phyloP scores from a whole-genome alignment of 495 filamentous ascomycete genomes.

The Stereocaulon alpinum region DNA sequence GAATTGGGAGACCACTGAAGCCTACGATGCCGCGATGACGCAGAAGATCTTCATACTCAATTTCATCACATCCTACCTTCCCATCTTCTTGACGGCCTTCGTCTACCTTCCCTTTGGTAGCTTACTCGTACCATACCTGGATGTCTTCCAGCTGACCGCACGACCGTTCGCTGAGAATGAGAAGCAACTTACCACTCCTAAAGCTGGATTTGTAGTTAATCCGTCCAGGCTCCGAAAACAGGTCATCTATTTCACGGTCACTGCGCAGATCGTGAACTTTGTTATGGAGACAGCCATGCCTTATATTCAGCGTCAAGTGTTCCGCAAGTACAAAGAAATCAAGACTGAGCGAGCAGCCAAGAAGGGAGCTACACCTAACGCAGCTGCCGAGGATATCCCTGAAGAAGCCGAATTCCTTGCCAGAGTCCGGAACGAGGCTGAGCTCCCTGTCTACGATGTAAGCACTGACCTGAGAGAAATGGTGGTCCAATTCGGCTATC shows the following conservation, averaged over 20 bases:
- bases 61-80: slow-evolving; percentile 93
- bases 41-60: slow-evolving; percentile 92
- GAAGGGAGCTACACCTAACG: slow-evolving; percentile 27
- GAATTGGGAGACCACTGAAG: slow-evolving; percentile 79
- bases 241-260: slow-evolving; percentile 94
- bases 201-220: slow-evolving; percentile 67
- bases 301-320: slow-evolving; percentile 58
- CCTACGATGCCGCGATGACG: slow-evolving; percentile 71
- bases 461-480: slow-evolving; percentile 85
- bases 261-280: slow-evolving; percentile 83
- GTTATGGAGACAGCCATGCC: slow-evolving; percentile 81
- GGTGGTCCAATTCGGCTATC: slow-evolving; percentile 88
- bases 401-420: slow-evolving; percentile 70
- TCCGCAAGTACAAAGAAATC: slow-evolving; percentile 57
- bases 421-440: slow-evolving; percentile 78
- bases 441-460: slow-evolving; percentile 77
- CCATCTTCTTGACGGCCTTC: slow-evolving; percentile 87
- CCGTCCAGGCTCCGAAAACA: slow-evolving; percentile 77
- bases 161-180: slow-evolving; percentile 64
- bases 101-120: slow-evolving; percentile 92
- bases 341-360: slow-evolving; percentile 47
- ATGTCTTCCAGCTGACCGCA: slow-evolving; percentile 71
- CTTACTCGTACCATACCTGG: slow-evolving; percentile 77
- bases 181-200: slow-evolving; percentile 49
- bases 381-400: slow-evolving; percentile 43